Conservation (phyloP, 306 rosid species). For the Delonix regia region DNA sequence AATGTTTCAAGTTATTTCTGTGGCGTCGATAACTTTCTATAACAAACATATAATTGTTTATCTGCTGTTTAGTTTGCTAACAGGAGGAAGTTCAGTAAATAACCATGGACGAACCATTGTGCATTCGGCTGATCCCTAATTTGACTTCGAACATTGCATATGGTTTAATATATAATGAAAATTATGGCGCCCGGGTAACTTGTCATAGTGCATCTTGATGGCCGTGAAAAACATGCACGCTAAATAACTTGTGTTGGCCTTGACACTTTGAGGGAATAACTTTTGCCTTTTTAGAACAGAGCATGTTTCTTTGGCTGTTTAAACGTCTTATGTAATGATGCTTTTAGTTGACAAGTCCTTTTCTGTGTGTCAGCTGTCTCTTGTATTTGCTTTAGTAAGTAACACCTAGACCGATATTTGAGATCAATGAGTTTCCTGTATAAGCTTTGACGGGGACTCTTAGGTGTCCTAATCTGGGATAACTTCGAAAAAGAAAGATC, state of each 20-base stretch:
- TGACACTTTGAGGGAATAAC: too few species aligned
- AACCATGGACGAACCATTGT: background rate
- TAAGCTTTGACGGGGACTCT: background rate
- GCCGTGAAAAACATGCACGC: background rate
- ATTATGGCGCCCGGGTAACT: background rate
- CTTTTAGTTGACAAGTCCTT: background rate
- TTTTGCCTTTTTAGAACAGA: too few species aligned
- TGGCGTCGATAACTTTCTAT: conserved; percentile 12
- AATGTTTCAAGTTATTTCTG: conserved; percentile 12
- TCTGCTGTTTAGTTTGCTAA: conserved; percentile 8
- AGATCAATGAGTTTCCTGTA: background rate
- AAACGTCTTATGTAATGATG: background rate
- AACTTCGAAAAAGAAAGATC: too few species aligned
- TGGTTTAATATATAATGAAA: background rate
- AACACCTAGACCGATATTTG: background rate
- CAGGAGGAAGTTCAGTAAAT: background rate
- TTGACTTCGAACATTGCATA: background rate
- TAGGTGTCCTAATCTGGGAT: too few species aligned
- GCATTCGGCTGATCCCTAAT: background rate
- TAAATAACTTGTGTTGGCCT: too few species aligned
- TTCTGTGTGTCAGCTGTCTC: background rate
- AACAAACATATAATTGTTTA: background rate
- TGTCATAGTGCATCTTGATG: background rate
- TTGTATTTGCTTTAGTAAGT: background rate
- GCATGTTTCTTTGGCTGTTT: background rate